These are phyloP conservation scores for Penicillium chermesinum DNA, from an alignment of 495 filamentous ascomycete species.

Conservation along the genomic window DNA sequence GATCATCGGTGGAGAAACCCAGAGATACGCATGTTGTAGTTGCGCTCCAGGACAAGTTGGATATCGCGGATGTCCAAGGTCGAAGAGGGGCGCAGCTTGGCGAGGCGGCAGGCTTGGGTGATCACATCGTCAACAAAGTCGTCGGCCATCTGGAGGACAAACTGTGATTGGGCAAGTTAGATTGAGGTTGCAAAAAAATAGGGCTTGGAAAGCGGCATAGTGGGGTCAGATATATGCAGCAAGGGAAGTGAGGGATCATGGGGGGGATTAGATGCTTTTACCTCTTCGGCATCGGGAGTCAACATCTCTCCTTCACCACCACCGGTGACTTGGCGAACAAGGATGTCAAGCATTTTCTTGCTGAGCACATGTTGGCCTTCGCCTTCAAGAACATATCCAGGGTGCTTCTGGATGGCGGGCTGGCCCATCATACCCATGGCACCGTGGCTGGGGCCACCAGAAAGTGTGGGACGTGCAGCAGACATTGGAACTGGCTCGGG, in stretches of 20 bases:
- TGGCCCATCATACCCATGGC: slow-evolving; percentile 77
- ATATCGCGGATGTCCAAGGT: slow-evolving; percentile 89
- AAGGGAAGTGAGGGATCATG: background rate
- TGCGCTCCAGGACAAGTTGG: slow-evolving; percentile 90
- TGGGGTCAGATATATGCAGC: too few species aligned
- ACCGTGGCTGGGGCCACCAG: slow-evolving; percentile 65
- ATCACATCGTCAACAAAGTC: slow-evolving; percentile 92
- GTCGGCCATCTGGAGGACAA: slow-evolving; percentile 83
- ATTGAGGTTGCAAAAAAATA: too few species aligned
- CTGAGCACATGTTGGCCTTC: slow-evolving; percentile 84
- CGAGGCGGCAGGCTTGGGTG: slow-evolving; percentile 77
- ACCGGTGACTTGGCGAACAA: slow-evolving; percentile 89
- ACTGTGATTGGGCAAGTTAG: slow-evolving; percentile 52
- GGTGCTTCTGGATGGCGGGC: slow-evolving; percentile 75
- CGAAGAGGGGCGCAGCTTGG: slow-evolving; percentile 85
- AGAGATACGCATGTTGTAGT: slow-evolving; percentile 98
- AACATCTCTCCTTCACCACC: slow-evolving; percentile 65
- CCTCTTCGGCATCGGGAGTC: slow-evolving; percentile 92
- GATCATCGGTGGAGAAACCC: slow-evolving; percentile 87
- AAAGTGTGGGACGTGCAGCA: slow-evolving; percentile 68
- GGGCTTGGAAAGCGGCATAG: too few species aligned
- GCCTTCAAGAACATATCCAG: slow-evolving; percentile 76
- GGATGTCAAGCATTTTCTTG: slow-evolving; percentile 94
- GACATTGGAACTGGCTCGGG: slow-evolving; percentile 69
- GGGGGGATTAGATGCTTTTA: slow-evolving; percentile 30